Conservation (phyloP, 2,329 filamentous ascomycete species). For the Fragosphaeria purpurea region DNA sequence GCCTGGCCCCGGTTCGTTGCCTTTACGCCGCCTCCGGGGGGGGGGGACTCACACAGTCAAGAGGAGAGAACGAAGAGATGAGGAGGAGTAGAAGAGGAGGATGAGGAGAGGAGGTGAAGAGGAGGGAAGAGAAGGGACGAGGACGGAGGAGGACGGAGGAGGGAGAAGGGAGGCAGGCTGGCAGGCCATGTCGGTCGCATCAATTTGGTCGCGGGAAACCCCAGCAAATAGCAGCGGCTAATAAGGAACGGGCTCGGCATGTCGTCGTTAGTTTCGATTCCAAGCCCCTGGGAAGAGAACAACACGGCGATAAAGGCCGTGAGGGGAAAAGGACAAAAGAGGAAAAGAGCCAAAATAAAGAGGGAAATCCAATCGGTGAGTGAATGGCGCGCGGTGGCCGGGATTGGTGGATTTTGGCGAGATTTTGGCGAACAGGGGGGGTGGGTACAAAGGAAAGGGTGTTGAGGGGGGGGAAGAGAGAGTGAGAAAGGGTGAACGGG, state of each 20-base stretch:
- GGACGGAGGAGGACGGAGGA: too few species aligned
- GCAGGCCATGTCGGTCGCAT: neutral
- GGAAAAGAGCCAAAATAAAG: neutral
- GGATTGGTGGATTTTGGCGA: too few species aligned
- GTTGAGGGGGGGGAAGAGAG: too few species aligned
- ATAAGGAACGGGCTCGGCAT: conserved; percentile 22
- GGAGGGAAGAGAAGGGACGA: too few species aligned
- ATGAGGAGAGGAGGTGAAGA: neutral
- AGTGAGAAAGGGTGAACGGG: too few species aligned
- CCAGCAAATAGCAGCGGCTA: conserved; percentile 19
- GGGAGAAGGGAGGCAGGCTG: too few species aligned
- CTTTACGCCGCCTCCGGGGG: too few species aligned
- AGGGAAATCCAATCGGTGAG: neutral
- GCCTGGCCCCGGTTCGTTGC: conserved; percentile 4
- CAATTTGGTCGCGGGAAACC: conserved; percentile 10
- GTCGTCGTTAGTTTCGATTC: conserved; percentile 22
- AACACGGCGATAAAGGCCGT: conserved; percentile 13
- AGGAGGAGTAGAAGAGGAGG: neutral
- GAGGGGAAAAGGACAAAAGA: conserved; percentile 14
- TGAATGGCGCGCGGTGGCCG: neutral
- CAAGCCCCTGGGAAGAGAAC: conserved; percentile 20
- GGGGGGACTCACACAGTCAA: neutral
- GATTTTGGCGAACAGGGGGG: too few species aligned
- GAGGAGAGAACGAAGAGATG: conserved; percentile 1
- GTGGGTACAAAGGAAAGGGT: too few species aligned